Evolutionary conservation across 1,284 basidiomycete species (phyloP).

Genomic region (Moniliophthora roreri): DNA sequence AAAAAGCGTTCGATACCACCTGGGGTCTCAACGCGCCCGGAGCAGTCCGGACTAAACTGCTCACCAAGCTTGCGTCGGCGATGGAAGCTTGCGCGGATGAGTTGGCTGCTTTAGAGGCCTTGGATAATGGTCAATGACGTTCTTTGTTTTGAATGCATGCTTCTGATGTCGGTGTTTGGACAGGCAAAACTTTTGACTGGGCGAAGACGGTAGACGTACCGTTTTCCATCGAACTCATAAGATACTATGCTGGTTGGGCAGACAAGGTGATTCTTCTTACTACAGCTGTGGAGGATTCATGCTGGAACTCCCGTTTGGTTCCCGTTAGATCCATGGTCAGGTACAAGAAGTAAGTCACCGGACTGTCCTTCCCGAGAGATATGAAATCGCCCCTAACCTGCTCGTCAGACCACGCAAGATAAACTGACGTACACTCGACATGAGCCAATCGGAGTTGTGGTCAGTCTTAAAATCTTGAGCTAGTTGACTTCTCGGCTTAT

Average conservation of each 20-base stretch:
- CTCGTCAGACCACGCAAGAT: slow-evolving; percentile 46
- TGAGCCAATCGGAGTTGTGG: slow-evolving; percentile 87
- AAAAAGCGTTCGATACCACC: slow-evolving; percentile 50
- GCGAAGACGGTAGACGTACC: slow-evolving; percentile 54
- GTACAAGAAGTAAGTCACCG: slow-evolving; percentile 46
- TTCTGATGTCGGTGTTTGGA: background rate
- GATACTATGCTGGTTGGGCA: slow-evolving; percentile 48
- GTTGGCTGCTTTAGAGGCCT: slow-evolving; percentile 69
- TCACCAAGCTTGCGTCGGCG: slow-evolving; percentile 70
- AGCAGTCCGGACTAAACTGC: slow-evolving; percentile 55
- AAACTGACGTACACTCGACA: slow-evolving; percentile 80
- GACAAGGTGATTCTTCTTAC: slow-evolving; percentile 45
- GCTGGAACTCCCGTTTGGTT: slow-evolving; percentile 30
- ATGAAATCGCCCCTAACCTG: background rate
- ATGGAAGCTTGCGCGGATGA: slow-evolving; percentile 71
- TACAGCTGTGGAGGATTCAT: background rate
- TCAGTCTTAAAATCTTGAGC: slow-evolving; percentile 15
- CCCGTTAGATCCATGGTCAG: slow-evolving; percentile 49
- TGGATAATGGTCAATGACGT: slow-evolving; percentile 53
- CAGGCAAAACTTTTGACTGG: slow-evolving; percentile 51
- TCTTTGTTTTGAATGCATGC: background rate
- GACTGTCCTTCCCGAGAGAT: background rate
- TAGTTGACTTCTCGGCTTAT: background rate
- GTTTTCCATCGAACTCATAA: slow-evolving; percentile 43
- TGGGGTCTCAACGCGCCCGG: slow-evolving; percentile 70